Conservation (phyloP, 805 yeast genomes). For the Lipomyces spencermartinsiae region DNA sequence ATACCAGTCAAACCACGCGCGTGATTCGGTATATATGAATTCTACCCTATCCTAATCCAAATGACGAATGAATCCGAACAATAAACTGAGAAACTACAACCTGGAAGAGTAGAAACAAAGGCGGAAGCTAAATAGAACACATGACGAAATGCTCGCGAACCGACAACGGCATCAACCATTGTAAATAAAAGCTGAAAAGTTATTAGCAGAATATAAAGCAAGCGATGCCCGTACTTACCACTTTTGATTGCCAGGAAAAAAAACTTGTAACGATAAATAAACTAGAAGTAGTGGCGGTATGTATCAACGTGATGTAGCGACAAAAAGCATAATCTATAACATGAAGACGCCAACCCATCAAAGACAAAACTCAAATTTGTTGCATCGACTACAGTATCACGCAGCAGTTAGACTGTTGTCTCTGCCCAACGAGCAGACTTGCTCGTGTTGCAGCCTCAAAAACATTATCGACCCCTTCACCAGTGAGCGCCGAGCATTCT, state of each 20-base stretch:
- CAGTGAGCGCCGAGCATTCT: slow-evolving; percentile 90
- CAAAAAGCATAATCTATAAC: slow-evolving; percentile 1
- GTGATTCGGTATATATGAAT: not conserved
- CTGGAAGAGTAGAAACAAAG: slow-evolving; percentile 11
- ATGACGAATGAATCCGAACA: not conserved
- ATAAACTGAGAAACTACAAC: not conserved
- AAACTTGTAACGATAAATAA: not conserved
- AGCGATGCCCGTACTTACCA: not conserved
- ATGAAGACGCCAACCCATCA: slow-evolving; percentile 1
- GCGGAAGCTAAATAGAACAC: not conserved
- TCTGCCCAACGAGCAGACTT: slow-evolving; percentile 64
- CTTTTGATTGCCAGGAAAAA: slow-evolving; percentile 10
- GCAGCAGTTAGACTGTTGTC: slow-evolving; percentile 54
- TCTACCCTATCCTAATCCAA: not conserved
- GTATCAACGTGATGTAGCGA: not conserved
- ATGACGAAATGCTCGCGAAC: not conserved
- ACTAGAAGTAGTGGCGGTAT: not conserved
- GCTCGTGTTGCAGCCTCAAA: slow-evolving; percentile 91
- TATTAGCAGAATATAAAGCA: not conserved
- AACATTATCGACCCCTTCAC: slow-evolving; percentile 93
- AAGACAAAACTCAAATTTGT: not conserved
- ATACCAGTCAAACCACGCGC: not conserved
- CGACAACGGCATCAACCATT: not conserved
- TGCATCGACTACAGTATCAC: slow-evolving; percentile 41
- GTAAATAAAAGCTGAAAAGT: not conserved